phyloP scores from a whole-genome alignment of 768 basidiomycete species.

The Pholiota microspora region DNA sequence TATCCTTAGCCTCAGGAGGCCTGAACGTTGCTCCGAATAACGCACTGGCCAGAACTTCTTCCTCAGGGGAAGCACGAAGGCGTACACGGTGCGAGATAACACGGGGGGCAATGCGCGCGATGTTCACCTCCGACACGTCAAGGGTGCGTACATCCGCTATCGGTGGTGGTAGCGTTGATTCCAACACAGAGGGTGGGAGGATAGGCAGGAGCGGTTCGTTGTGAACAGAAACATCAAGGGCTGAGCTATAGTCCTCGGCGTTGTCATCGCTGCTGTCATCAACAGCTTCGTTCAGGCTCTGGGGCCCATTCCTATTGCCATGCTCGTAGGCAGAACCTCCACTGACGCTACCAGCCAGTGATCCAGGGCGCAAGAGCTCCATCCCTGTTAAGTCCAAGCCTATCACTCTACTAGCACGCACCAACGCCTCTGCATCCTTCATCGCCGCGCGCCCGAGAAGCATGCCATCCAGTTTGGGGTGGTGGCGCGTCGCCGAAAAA shows the following conservation, averaged over 20 bases:
- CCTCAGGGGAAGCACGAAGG: slow-evolving; percentile 65
- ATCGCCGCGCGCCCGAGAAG: slow-evolving; percentile 56
- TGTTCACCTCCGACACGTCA: slow-evolving; percentile 73
- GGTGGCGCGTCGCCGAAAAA: slow-evolving; percentile 72
- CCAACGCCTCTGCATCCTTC: slow-evolving; percentile 65
- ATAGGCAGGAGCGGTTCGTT: not conserved
- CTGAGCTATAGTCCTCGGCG: slow-evolving; percentile 8
- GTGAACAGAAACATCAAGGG: not conserved
- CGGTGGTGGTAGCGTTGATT: not conserved
- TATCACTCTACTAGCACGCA: slow-evolving; percentile 64
- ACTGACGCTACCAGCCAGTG: no score
- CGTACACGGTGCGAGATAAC: slow-evolving; percentile 75
- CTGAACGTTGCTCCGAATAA: slow-evolving; percentile 56
- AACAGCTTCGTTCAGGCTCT: slow-evolving; percentile 5
- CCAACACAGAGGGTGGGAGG: not conserved
- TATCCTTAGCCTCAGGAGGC: slow-evolving; percentile 11
- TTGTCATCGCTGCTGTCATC: slow-evolving; percentile 6
- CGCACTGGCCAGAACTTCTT: slow-evolving; percentile 66
- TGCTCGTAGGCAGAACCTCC: no score
- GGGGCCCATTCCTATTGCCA: no score
- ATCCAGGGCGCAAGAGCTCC: slow-evolving; percentile 45
- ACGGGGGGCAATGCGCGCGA: slow-evolving; percentile 70
- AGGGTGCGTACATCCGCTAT: slow-evolving; percentile 22
- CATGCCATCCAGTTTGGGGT: slow-evolving; percentile 65
- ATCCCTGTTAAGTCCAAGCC: slow-evolving; percentile 60